Base-by-base conservation (phyloP, 805 yeast genomes). In the Danielia oregonensis region DNA sequence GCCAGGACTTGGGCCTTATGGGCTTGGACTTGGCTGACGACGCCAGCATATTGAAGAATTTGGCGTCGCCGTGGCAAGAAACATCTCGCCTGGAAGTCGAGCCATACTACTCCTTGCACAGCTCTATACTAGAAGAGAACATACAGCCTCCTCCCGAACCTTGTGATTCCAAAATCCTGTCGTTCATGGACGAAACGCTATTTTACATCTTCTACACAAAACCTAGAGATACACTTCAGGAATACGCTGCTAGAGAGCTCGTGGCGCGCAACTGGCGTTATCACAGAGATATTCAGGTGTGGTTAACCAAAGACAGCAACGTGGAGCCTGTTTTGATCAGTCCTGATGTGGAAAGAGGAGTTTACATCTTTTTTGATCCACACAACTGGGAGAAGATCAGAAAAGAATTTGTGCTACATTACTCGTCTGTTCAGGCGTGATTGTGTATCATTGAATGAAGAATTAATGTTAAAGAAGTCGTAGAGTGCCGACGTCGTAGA, bases 61-160 rank as follows among this genome's bases (percentile, higher is more conserved):
- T 91, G 52, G 82, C 94, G 16, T 84, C 95, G 3, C 98, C 98
- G 9, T 91, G 98, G 97, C 72, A 84, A 25, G 97, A 93, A 54
- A 85, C 96, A 1, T 78, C 93, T 6, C 72, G 94, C 50, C 80
- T 89, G 35, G 89, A 85, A 45, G 96, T 91, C 12, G 95, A 87
- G 48, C 98, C 98, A 4, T 71, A 74, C 37, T 89, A 78, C 57
- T 66, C 61, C 29, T 65, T 79, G 27, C 96, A 96, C 2, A 60
- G 65, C 12, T 41, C 58, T 7, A 59, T 66, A n/a, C 56, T 51
- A 30, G 29, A 51, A 16, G 51, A 53, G 24, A 60, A 54, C 39
- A 61, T 67, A 9, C 43, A 50, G 26, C 71, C 72, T 14, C 42
- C 55, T 17, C 71, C 72, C 5, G 72, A 54, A 15, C 66, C 72